Evolutionary conservation across 257 asterid genomes (phyloP).

Genomic region (Asclepias syriaca): DNA sequence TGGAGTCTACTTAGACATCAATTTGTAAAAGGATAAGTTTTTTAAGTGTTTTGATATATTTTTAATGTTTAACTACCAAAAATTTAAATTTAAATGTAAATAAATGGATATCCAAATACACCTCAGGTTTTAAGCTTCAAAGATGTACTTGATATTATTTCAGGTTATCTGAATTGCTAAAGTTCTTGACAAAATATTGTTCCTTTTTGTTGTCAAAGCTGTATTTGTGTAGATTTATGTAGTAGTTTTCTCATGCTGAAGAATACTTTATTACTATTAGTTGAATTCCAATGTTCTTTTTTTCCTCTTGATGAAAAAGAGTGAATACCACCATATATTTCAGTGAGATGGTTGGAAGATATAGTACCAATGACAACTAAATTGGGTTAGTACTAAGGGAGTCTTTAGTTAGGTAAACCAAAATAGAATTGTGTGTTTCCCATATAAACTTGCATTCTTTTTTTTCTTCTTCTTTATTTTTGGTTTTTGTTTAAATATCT

Average conservation of each 20-base stretch:
- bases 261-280: neutral
- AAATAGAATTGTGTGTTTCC: neutral
- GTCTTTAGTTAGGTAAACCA: neutral
- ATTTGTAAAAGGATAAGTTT: no score
- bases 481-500: no score
- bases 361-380: neutral
- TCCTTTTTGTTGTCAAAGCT: neutral
- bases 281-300: neutral
- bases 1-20: no score
- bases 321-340: neutral
- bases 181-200: neutral
- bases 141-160: neutral
- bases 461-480: neutral
- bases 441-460: neutral
- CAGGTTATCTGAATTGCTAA: neutral
- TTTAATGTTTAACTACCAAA: no score
- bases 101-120: no score
- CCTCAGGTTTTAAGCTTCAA: neutral
- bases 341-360: neutral
- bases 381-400: neutral
- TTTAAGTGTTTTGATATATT: no score
- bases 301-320: no score
- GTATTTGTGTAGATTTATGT: neutral
- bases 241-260: neutral
- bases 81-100: no score